phyloP scores from a whole-genome alignment of 208 protist genomes.

The Trypanosoma mega region DNA sequence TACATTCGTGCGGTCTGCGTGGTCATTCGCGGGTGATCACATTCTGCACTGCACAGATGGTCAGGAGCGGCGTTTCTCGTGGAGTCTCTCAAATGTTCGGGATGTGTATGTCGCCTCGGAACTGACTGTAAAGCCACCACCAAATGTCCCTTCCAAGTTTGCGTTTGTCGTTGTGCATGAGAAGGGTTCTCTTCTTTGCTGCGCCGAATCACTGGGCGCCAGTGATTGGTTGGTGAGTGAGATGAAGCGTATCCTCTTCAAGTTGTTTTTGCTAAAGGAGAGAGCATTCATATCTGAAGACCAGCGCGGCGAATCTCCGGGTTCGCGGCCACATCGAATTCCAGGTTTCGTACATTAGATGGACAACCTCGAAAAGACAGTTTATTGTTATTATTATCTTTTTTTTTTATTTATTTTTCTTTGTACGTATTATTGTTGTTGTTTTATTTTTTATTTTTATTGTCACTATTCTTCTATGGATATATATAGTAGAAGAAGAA shows the following conservation, averaged over 20 bases:
- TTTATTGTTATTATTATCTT: slow-evolving; percentile 9
- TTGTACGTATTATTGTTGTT: slow-evolving; percentile 12
- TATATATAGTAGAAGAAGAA: too few species aligned
- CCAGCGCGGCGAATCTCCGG: too few species aligned
- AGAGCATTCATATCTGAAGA: neutral
- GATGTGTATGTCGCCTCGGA: slow-evolving; percentile 12
- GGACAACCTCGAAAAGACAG: too few species aligned
- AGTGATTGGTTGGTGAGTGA: slow-evolving; percentile 7
- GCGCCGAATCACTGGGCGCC: slow-evolving; percentile 1
- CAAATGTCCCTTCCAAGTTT: neutral
- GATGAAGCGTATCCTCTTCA: slow-evolving; percentile 21
- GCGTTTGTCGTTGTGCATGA: slow-evolving; percentile 18
- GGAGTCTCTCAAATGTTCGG: slow-evolving; percentile 13
- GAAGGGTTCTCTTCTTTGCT: slow-evolving; percentile 21
- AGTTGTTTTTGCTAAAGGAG: slow-evolving; percentile 7
- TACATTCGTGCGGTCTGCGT: slow-evolving; percentile 8
- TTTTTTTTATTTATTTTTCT: slow-evolving; percentile 17
- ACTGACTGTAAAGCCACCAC: slow-evolving; percentile 12
- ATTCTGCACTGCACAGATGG: slow-evolving; percentile 13
- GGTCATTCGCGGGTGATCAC: slow-evolving; percentile 12
- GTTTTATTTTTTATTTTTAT: slow-evolving; percentile 14
- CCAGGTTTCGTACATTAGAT: slow-evolving; percentile 1
- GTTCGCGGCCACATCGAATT: neutral
- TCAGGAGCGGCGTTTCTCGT: neutral
- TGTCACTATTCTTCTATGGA: slow-evolving; percentile 6